These are phyloP conservation scores for Boletellus emodensis DNA, from an alignment of 768 basidiomycete genomes.

Conservation along the genomic window DNA sequence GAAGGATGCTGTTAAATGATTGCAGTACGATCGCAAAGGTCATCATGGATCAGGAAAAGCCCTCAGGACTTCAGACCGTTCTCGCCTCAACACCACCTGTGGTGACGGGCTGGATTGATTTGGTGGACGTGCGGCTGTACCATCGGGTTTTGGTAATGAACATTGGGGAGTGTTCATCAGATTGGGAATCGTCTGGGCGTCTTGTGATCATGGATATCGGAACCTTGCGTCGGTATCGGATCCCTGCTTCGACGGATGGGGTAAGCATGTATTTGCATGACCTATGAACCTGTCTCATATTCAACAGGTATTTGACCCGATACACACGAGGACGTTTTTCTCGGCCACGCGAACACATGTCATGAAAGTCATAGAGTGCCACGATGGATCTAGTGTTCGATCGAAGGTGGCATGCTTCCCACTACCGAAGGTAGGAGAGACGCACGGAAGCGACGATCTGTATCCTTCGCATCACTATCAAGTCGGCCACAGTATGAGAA, in stretches of 20 bases:
- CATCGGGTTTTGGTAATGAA: constrained; percentile 8
- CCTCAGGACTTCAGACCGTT: neutral
- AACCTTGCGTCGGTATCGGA: constrained; percentile 5
- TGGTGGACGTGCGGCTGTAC: constrained; percentile 3
- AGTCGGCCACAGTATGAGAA: neutral
- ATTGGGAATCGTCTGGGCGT: neutral
- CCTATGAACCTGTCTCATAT: neutral
- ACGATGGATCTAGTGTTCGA: neutral
- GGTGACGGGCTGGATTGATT: neutral
- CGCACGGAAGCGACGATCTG: neutral
- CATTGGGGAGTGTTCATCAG: constrained; percentile 1
- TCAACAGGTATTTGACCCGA: neutral
- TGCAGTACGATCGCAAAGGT: constrained; percentile 3
- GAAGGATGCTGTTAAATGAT: neutral
- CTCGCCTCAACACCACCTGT: neutral
- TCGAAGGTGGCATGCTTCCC: constrained; percentile 10
- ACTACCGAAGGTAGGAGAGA: neutral
- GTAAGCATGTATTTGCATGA: neutral
- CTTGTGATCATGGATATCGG: constrained; percentile 3
- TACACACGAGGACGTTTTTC: neutral
- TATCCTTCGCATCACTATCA: constrained; percentile 3
- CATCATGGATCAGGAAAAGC: neutral
- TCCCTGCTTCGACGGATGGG: neutral
- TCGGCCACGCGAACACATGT: constrained; percentile 6
- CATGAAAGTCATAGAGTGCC: neutral